These are phyloP conservation scores for Malus sieversii DNA, from an alignment of 306 rosid genomes.

Conservation along the genomic window DNA sequence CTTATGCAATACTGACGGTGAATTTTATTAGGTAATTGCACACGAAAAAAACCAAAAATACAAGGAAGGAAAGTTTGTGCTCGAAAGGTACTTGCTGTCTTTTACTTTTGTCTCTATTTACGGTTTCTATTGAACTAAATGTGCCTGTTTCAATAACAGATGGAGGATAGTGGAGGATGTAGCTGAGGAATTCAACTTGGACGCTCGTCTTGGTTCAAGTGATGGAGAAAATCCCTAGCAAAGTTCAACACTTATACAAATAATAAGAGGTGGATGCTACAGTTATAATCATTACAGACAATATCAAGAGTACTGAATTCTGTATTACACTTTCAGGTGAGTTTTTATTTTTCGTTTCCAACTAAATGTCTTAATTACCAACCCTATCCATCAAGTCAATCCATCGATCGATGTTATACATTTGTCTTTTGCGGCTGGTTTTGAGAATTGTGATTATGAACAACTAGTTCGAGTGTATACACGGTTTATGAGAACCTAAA, in stretches of 20 bases:
- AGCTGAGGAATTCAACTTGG: slow-evolving; percentile 52
- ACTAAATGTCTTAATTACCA: too few relatives aligned
- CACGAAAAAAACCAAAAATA: slow-evolving; percentile 62
- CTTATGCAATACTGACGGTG: neutral
- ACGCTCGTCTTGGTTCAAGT: slow-evolving; percentile 51
- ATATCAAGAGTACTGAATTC: neutral
- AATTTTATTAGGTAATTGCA: slow-evolving; percentile 47
- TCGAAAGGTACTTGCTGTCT: slow-evolving; percentile 46
- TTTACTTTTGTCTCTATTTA: neutral
- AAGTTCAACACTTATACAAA: slow-evolving; percentile 9
- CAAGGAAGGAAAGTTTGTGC: slow-evolving; percentile 86
- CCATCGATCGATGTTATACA: too few relatives aligned
- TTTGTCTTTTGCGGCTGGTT: too few relatives aligned
- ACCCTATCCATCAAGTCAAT: too few relatives aligned
- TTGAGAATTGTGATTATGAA: neutral
- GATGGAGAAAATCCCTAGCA: slow-evolving; percentile 55
- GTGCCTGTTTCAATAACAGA: slow-evolving; percentile 17
- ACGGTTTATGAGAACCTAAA: too few relatives aligned
- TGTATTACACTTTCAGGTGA: too few relatives aligned
- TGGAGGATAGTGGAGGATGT: slow-evolving; percentile 56
- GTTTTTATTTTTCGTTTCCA: too few relatives aligned
- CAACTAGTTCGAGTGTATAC: neutral
- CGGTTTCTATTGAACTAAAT: neutral
- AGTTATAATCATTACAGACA: neutral
- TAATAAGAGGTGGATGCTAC: slow-evolving; percentile 22